These are phyloP conservation scores for Penicillium sp. DNA, from an alignment of 2,329 filamentous ascomycete genomes.

Conservation along the genomic window DNA sequence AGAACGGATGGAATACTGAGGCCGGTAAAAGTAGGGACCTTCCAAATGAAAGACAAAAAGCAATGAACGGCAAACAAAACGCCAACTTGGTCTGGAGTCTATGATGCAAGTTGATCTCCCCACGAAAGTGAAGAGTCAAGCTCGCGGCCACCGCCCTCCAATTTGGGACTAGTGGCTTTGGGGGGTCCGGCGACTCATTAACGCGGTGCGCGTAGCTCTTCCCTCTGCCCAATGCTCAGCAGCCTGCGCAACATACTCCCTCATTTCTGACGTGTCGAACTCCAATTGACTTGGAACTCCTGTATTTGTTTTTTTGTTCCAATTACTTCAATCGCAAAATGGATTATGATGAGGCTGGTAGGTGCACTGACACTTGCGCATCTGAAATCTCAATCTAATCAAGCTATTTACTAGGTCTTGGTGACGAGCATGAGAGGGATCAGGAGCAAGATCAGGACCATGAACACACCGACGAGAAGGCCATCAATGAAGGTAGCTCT, in stretches of 20 bases:
- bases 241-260: not conserved
- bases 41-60: not conserved
- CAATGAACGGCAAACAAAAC: constrained; percentile 1
- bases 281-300: not conserved
- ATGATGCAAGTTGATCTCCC: constrained; percentile 10
- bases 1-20: constrained; percentile 1
- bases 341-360: constrained; percentile 40
- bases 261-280: not conserved
- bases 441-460: constrained; percentile 58
- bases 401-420: constrained; percentile 19
- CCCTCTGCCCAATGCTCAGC: constrained; percentile 7
- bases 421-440: constrained; percentile 38
- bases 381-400: constrained; percentile 24
- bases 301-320: constrained; percentile 1
- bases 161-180: constrained; percentile 24
- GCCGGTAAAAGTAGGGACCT: not conserved
- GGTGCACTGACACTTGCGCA: constrained; percentile 10
- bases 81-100: constrained; percentile 7
- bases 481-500: constrained; percentile 84
- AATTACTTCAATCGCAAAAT: constrained; percentile 11
- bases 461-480: constrained; percentile 76
- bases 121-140: constrained; percentile 12
- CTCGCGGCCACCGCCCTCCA: constrained; percentile 26
- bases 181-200: constrained; percentile 31
- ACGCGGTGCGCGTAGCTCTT: constrained; percentile 35